Evolutionary conservation across 1,284 basidiomycete species (phyloP).

Genomic region (Melampsora americana): DNA sequence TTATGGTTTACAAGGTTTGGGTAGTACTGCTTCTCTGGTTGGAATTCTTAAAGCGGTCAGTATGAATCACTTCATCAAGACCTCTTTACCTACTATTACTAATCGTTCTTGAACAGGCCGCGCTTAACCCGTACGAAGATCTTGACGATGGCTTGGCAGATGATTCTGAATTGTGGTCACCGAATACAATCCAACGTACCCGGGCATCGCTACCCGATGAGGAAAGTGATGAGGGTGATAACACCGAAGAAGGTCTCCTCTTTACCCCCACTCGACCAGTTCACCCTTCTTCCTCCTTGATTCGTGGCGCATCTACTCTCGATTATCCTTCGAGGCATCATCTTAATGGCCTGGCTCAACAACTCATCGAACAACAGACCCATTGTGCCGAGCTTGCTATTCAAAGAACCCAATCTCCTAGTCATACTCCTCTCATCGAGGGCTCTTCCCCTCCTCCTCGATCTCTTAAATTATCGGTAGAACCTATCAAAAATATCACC

Average conservation of each 20-base stretch:
- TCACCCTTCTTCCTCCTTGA: not conserved
- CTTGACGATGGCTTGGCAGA: not conserved
- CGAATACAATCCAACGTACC: not conserved
- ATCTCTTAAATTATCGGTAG: too few relatives aligned
- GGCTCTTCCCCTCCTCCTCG: too few relatives aligned
- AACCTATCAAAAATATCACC: too few relatives aligned
- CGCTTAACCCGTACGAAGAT: not conserved
- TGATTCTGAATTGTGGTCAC: not conserved
- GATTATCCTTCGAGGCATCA: not conserved
- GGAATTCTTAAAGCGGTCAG: constrained; percentile 41
- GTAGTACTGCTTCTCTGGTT: constrained; percentile 30
- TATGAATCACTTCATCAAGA: not conserved
- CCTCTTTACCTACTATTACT: not conserved
- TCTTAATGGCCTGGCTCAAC: not conserved
- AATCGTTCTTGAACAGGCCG: not conserved
- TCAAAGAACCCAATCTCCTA: not conserved
- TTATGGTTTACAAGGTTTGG: not conserved
- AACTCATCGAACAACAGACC: not conserved
- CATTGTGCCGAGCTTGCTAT: not conserved
- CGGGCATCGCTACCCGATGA: not conserved
- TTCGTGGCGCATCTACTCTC: not conserved
- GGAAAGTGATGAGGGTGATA: not conserved
- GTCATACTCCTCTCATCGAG: too few relatives aligned
- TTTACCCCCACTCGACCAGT: not conserved
- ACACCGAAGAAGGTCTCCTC: not conserved